Evolutionary conservation across 768 basidiomycete genomes (phyloP).

Genomic region (Boletus sensibilis): DNA sequence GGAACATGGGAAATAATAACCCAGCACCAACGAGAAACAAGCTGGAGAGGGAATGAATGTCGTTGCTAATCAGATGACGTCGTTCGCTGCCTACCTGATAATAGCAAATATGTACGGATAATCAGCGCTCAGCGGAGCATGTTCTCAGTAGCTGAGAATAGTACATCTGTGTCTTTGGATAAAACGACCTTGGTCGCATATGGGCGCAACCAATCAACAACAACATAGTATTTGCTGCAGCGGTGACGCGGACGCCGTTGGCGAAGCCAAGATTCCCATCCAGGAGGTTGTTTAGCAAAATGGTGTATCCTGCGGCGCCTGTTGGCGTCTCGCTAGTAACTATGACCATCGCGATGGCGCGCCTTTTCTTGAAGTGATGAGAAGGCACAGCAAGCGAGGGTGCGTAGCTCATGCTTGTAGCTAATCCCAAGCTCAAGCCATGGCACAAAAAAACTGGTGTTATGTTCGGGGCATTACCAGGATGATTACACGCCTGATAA

Average conservation of each 20-base stretch:
- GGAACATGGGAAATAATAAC: constrained; percentile 35
- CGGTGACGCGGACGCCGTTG: constrained; percentile 45
- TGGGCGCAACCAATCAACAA: constrained; percentile 34
- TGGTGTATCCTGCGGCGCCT: constrained; percentile 25
- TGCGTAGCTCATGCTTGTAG: constrained; percentile 35
- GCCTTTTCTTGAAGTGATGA: constrained; percentile 43
- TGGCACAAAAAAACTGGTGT: constrained; percentile 35
- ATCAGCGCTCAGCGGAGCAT: constrained; percentile 19
- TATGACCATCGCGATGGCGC: constrained; percentile 43
- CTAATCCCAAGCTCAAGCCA: constrained; percentile 40
- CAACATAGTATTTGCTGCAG: constrained; percentile 39
- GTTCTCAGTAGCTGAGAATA: constrained; percentile 21
- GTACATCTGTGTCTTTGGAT: constrained; percentile 8
- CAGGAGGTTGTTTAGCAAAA: constrained; percentile 30
- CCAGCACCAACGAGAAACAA: constrained; percentile 23
- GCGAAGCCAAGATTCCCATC: constrained; percentile 35
- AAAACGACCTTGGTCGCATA: constrained; percentile 41
- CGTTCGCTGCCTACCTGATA: constrained; percentile 16
- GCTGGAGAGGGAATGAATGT: constrained; percentile 6
- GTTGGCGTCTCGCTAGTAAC: constrained; percentile 37
- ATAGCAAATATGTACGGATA: constrained; percentile 26
- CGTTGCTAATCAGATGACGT: neutral
- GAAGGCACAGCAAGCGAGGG: constrained; percentile 47
- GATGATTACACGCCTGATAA: constrained; percentile 34
- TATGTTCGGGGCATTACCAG: constrained; percentile 11